Conservation (phyloP, 2,329 filamentous ascomycete species). For the Fusarium incarnatum region DNA sequence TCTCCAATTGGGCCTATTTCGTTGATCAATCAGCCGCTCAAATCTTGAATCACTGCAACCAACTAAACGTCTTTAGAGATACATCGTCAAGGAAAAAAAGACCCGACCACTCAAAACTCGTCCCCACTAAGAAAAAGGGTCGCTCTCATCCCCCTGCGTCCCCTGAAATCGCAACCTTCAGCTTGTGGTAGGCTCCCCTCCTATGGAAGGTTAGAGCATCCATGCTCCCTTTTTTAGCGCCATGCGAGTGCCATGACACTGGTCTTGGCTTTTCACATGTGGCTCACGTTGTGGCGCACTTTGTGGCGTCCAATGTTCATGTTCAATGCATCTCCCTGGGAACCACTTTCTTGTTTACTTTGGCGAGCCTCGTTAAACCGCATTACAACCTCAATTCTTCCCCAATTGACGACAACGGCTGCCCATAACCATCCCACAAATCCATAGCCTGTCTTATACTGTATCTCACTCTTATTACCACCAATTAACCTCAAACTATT, state of each 20-base stretch:
- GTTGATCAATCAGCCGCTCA: not conserved
- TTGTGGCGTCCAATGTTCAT: constrained; percentile 23
- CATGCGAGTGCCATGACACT: constrained; percentile 41
- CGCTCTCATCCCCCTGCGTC: constrained; percentile 20
- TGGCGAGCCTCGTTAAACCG: constrained; percentile 23
- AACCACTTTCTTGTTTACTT: constrained; percentile 47
- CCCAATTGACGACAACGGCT: constrained; percentile 35
- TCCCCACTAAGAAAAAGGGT: constrained; percentile 32
- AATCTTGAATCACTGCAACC: not conserved
- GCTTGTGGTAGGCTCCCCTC: constrained; percentile 11
- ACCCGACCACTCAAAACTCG: constrained; percentile 22
- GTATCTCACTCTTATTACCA: constrained; percentile 1
- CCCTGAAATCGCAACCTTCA: constrained; percentile 33
- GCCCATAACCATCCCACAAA: constrained; percentile 21
- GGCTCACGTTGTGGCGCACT: constrained; percentile 14
- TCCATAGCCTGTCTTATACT: constrained; percentile 9
- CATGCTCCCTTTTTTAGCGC: constrained; percentile 34
- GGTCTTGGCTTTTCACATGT: constrained; percentile 28
- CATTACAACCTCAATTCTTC: constrained; percentile 33
- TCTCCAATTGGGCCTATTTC: not conserved
- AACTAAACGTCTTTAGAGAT: constrained; percentile 6
- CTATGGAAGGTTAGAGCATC: constrained; percentile 11
- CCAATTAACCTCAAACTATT: constrained; percentile 11
- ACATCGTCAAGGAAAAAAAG: not conserved
- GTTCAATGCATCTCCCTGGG: constrained; percentile 41